Base-by-base conservation (phyloP, 345 rosid genomes). In the Lepidium aucheri region DNA sequence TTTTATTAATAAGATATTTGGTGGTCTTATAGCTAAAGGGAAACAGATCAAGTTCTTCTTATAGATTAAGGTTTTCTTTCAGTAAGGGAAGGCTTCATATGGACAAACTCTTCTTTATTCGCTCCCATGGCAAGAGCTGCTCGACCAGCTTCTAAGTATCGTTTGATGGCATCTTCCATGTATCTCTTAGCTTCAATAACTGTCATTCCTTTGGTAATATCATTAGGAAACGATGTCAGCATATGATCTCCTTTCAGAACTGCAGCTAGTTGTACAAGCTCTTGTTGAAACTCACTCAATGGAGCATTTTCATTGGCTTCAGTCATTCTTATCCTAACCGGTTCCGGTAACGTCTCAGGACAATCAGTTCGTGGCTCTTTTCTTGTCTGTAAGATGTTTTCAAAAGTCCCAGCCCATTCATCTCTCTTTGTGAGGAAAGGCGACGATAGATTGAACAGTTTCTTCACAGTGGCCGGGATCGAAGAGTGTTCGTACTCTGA, bases 401-500 rank as follows among this genome's bases (percentile, higher is more conserved):
- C 97, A 30, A 93, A 93, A 11, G 96, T 82, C 22, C 84, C 96
- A 4, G 98, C 97, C 97, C 98, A 93, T 65, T 41, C 86, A 22
- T 90, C 98, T 55, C 98, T 78, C 70, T 82, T 86, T 1, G 96
- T 90, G 9, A 93, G 87, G 78, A 85, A 92, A 26, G 94, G 82
- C 0, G 84, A 11, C 5, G 78, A 11, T 30, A 93, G 76, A 75
- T 87, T 90, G 80, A 81, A 86, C 15, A 90, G 51, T 84, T 81
- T 86, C 87, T 87, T 86, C 36, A 90, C 90, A 0, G 97, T 93
- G 1, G 97, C 98, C 0, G 98, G 96, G 64, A 93, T 86, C 1
- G 98, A 93, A 10, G 98, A 93, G 62, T 93, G 98, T 42, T 92
- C 96, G 16, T 80, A 92, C 65, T 92, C 88, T 0, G 98, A 92